Evolutionary conservation across 2,329 filamentous ascomycete species (phyloP), one percentile per base, ranked within the genome.

Genomic region (Alternaria ethzedia): DNA sequence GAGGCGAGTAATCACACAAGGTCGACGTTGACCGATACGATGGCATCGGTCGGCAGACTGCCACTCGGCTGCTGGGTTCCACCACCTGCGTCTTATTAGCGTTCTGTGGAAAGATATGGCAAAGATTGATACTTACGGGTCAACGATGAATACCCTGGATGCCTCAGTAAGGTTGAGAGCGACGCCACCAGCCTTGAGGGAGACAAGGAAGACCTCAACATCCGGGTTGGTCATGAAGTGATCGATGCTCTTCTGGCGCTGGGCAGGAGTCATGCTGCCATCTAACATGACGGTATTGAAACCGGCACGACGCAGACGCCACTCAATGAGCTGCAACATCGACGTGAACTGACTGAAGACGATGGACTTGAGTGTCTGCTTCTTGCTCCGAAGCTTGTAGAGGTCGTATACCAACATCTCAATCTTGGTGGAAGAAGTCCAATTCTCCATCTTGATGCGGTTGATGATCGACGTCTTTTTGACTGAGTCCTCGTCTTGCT

Each of bases 51-150:
- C 96, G 3, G 96, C 96, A 65, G 92, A 96, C 82, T 99, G 96
- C 96, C 96, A 99, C 82, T 99, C 96, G 0, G 95, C 95, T n/a
- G 94, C 94, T n/a, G 96, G 96, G 72, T 98, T 98, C 96, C 96
- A 99, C 96, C 96, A 98, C 71, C 91, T 94, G 70, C 36, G 65
- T 30, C 25, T 25, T 17, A 56, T 82, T 70, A 79, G 79, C 50
- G 72, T 21, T 12, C 21, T n/a, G 17, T 21, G 17, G 32, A 2
- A 41, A 10, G 5, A 36, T 6, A 41, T 45, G 30, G 36, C 28
- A 15, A 45, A 10, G 7, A 52, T 28, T 13, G 45, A 30, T 44
- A 90, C 91, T 87, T 88, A 94, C 85, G 96, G 96, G 75, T 99
- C 96, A 62, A 98, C 90, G 65, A 98, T 97, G 80, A 97, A 98